phyloP scores from a whole-genome alignment of 208 protist species.

The Phytomonas sp. region DNA sequence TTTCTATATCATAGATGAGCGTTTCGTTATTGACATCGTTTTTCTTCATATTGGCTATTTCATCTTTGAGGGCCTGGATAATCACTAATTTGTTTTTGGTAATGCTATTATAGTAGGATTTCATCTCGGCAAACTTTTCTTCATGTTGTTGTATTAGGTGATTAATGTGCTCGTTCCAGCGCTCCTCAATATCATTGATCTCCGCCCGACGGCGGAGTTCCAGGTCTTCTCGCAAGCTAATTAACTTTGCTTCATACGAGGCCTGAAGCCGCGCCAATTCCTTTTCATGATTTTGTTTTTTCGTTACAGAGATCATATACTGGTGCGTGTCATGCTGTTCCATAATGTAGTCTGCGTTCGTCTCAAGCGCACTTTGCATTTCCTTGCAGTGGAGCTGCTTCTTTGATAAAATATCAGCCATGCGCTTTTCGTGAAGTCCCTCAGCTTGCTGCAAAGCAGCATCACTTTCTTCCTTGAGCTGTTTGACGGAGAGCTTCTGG shows the following conservation, averaged over 20 bases:
- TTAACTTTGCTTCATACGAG: conserved; percentile 89
- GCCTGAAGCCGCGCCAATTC: conserved; percentile 72
- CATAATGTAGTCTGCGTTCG: conserved; percentile 74
- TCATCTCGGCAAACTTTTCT: conserved; percentile 94
- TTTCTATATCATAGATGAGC: conserved; percentile 96
- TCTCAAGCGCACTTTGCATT: conserved; percentile 48
- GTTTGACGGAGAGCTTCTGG: conserved; percentile 87
- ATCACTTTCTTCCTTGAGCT: conserved; percentile 87
- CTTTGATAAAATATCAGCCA: conserved; percentile 70
- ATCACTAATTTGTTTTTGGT: conserved; percentile 97
- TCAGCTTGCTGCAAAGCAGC: conserved; percentile 77
- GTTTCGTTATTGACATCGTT: conserved; percentile 94
- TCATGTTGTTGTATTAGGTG: conserved; percentile 94
- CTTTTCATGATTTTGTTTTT: conserved; percentile 83
- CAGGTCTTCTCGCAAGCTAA: conserved; percentile 78
- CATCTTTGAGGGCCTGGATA: conserved; percentile 95
- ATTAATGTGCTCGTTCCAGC: conserved; percentile 95
- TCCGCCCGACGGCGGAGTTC: conserved; percentile 91
- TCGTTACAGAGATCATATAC: conserved; percentile 83
- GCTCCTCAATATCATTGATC: conserved; percentile 93
- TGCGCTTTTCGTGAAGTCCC: conserved; percentile 56
- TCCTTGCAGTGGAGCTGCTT: conserved; percentile 41
- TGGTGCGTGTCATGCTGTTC: conserved; percentile 82
- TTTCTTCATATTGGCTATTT: conserved; percentile 93
- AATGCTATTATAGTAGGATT: conserved; percentile 97